Conservation (phyloP, 148 eudicot species). For the Rhododendron molle region DNA sequence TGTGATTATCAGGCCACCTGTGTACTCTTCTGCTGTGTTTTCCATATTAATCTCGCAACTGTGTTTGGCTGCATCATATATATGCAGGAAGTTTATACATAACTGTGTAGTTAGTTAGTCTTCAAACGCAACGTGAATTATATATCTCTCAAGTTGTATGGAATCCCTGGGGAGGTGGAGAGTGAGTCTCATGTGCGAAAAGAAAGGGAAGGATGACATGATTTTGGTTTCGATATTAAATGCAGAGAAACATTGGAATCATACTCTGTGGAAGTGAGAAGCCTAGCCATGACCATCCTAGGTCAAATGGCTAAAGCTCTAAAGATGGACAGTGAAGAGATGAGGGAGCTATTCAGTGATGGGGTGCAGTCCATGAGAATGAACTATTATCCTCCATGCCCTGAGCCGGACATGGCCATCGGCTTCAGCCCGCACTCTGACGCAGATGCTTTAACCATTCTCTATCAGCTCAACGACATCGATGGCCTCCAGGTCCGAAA, state of each 20-base stretch:
- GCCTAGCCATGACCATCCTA: slow-evolving; percentile 36
- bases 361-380: slow-evolving; percentile 57
- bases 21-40: not conserved
- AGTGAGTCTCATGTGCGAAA: slow-evolving; percentile 3
- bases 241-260: slow-evolving; percentile 43
- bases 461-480: slow-evolving; percentile 47
- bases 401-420: slow-evolving; percentile 45
- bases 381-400: slow-evolving; percentile 81
- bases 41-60: not conserved
- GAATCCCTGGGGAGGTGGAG: not conserved
- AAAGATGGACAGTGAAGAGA: slow-evolving; percentile 34
- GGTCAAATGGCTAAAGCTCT: slow-evolving; percentile 44
- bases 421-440: slow-evolving; percentile 71
- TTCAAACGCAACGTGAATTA: not conserved
- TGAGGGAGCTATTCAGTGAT: slow-evolving; percentile 35
- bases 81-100: not conserved
- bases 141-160: not conserved
- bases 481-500: slow-evolving; percentile 54
- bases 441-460: slow-evolving; percentile 51
- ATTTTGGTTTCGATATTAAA: not conserved
- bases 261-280: slow-evolving; percentile 33
- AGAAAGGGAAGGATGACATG: not conserved
- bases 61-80: not conserved
- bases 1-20: not conserved
- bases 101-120: not conserved